Percentiles rank a stretch among this genome's conserved stretches.
Evolutionary conservation across 1,139 yeast species (phyloP).

Genomic region (Wickerhamomyces sp.): DNA sequence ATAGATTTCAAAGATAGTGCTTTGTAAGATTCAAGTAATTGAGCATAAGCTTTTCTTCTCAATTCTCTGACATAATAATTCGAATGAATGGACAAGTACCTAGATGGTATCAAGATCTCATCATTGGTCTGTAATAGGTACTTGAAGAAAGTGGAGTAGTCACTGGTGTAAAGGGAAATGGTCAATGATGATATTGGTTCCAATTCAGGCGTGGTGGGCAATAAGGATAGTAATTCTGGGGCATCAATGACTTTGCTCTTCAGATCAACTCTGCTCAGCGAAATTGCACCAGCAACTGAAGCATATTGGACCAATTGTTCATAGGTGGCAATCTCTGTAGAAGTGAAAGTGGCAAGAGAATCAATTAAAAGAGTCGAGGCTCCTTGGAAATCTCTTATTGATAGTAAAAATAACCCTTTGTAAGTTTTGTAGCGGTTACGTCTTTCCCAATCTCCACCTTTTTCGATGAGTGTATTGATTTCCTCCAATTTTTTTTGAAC

Average conservation of each 20-base stretch:
- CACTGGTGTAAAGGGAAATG: slow-evolving; percentile 84
- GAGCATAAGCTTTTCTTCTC: slow-evolving; percentile 94
- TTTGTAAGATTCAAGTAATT: slow-evolving; percentile 89
- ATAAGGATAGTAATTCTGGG: slow-evolving; percentile 83
- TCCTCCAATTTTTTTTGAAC: slow-evolving; percentile 73
- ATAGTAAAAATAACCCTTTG: slow-evolving; percentile 75
- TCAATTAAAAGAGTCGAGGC: slow-evolving; percentile 84
- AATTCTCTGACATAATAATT: slow-evolving; percentile 84
- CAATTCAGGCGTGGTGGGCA: slow-evolving; percentile 64
- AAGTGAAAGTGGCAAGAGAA: slow-evolving; percentile 91
- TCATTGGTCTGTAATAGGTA: slow-evolving; percentile 77
- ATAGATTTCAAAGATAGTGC: slow-evolving; percentile 83
- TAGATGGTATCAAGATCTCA: slow-evolving; percentile 63
- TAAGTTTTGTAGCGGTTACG: slow-evolving; percentile 92
- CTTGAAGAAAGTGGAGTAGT: slow-evolving; percentile 76
- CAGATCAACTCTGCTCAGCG: slow-evolving; percentile 79
- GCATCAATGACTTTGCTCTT: slow-evolving; percentile 85
- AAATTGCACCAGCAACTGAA: slow-evolving; percentile 75
- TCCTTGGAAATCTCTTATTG: slow-evolving; percentile 80
- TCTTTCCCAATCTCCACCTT: slow-evolving; percentile 99
- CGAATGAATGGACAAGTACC: slow-evolving; percentile 75
- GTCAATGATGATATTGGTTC: slow-evolving; percentile 83
- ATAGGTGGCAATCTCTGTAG: slow-evolving; percentile 87
- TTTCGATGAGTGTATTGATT: slow-evolving; percentile 71
- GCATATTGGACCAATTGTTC: slow-evolving; percentile 90